Base-by-base conservation (phyloP, 169 alveolate species). In the Babesia ovis region DNA sequence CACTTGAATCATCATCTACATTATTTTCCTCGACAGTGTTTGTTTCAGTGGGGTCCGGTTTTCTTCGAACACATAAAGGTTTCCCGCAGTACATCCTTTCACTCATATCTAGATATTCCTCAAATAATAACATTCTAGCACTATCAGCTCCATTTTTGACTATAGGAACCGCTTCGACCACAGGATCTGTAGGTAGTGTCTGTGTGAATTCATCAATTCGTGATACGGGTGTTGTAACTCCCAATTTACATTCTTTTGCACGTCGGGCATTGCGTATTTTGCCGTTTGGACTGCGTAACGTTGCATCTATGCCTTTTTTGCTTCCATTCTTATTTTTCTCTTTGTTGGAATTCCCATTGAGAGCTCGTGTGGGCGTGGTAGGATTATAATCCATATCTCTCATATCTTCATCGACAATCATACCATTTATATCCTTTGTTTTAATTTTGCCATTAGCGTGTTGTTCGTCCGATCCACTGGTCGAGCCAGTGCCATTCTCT, bases 21-120 rank as follows among this genome's bases (percentile, higher is more conserved):
- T 11, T 23, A 22, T 20, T 20, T 9, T 39, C 42, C 18, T 6
- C 57, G 50, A 18, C 20, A 11, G 4, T 31, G 8, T 35, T 37
- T 4, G 37, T 41, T 9, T 55, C 64, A 3, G 16, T 39, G 4
- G 70, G 8, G 27, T 50, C 74, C 25, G 29, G 54, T 8, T 8
- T 22, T 42, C 45, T 29, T 25, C 72, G 20, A 20, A 60, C 66
- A 6, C 70, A 67, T 22, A 77, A n/a, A n/a, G 86, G 80, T n/a
- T 42, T 32, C 3, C 86, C 86, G 32, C 86, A 77, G 54, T 77
- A 77, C 54, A 77, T 45, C 6, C 86, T 4, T 61, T 77, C 86
- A 46, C 86, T 68, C 86, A 77, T 68, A 0, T 67, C 70, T n/a
- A 77, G 39, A 64, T 66, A 77, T 11, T 77, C 76, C 54, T 77